Base-by-base conservation (phyloP, 257 asterid genomes). In the Nyctanthes arbortristis region DNA sequence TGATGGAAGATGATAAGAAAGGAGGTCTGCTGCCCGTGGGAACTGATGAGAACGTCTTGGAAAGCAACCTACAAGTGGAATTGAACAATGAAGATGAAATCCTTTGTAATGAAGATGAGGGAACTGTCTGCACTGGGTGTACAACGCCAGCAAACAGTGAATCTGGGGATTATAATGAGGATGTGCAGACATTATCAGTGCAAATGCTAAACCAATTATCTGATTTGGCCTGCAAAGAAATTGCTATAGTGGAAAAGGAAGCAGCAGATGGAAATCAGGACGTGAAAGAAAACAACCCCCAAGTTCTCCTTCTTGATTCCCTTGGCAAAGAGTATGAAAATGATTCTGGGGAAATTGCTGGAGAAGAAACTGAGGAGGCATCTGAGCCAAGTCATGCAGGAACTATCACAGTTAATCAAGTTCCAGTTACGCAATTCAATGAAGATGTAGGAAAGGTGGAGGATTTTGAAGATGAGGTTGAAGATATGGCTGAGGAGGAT, bases 401-500 rank as follows among this genome's bases (percentile, higher is more conserved):
- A 35, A 35, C 10, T 8, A 12, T 5, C 6, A 12, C 65, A 29
- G 33, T 45, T 61, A 58, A 5, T 4, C 40, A 35, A 35, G 40
- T 5, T 12, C 40, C 6, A 35, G 10, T 43, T 66, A 61, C 31
- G 47, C 40, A 4, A 35, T 35, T 49, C 0, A 47, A 7, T 16
- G 78, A 45, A 29, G 64, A 65, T 13, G 74, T 68, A 56, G 62
- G 52, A 49, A 34, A 72, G 22, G 63, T 52, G 14, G 70, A 36
- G 10, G 10, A 35, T n/a, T 14, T n/a, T 58, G 67, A 55, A 20
- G 70, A 67, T 11, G 76, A 47, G n/a, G 2, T 5, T 9, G 22
- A 70, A 2, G 67, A 81, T 1, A 47, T 4, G 13, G 76, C 69
- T 18, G 82, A 67, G 52, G 61, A 59, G 3, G 69, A 66, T 63